Conservation (phyloP, 495 filamentous ascomycete species). For the Podospora tetraspora region DNA sequence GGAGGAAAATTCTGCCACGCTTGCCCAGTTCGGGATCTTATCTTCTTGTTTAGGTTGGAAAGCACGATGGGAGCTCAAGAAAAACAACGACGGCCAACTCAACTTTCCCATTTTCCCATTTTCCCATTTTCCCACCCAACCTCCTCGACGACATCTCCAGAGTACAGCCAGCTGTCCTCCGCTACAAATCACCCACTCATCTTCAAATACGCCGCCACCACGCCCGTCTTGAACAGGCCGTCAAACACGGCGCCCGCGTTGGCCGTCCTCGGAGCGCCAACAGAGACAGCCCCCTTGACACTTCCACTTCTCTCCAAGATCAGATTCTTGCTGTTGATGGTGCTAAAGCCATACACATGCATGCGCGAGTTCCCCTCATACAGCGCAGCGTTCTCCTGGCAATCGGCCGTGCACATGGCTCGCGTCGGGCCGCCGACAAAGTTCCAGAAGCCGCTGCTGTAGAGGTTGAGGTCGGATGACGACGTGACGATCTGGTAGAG, state of each 20-base stretch:
- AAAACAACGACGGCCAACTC: not conserved
- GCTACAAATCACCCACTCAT: not conserved
- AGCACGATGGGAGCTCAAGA: not conserved
- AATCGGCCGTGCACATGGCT: conserved; percentile 30
- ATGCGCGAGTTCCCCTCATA: conserved; percentile 37
- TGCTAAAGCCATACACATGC: conserved; percentile 42
- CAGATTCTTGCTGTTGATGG: conserved; percentile 41
- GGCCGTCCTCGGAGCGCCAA: not conserved
- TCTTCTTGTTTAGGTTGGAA: not conserved
- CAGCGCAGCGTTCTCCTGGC: conserved; percentile 41
- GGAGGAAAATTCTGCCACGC: not conserved
- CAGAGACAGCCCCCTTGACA: not conserved
- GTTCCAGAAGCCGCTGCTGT: conserved; percentile 47
- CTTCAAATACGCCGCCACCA: conserved; percentile 16
- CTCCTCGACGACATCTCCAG: too few species aligned
- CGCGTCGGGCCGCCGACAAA: conserved; percentile 43
- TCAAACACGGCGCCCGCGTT: conserved; percentile 13
- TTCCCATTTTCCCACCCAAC: not conserved
- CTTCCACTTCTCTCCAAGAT: conserved; percentile 27
- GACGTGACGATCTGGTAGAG: conserved; percentile 39
- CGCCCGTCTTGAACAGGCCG: conserved; percentile 5
- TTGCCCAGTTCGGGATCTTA: not conserved
- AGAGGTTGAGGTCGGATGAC: conserved; percentile 42
- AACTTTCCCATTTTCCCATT: too few species aligned
- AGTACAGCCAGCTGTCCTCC: not conserved